These are phyloP conservation scores for Fusarium virguliforme DNA, from an alignment of 2,329 filamentous ascomycete species.

Conservation along the genomic window DNA sequence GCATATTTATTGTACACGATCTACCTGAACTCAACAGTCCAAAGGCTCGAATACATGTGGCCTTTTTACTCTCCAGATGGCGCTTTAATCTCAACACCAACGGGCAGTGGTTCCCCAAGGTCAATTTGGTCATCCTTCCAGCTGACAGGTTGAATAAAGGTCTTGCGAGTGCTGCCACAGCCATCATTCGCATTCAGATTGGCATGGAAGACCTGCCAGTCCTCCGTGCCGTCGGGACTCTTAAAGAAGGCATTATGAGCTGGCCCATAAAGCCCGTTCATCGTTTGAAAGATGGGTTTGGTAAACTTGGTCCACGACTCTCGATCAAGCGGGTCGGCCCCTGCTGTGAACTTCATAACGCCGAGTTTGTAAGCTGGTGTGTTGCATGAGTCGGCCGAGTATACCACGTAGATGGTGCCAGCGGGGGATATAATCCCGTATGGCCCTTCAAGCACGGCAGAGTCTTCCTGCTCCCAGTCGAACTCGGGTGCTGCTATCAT, in stretches of 20 bases:
- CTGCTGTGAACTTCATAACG: slow-evolving; percentile 2
- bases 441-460: slow-evolving; percentile 8
- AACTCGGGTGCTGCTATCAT: slow-evolving; percentile 10
- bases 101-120: slow-evolving; percentile 6
- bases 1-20: too few relatives aligned
- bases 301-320: slow-evolving; percentile 1
- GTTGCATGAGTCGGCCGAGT: slow-evolving; percentile 9
- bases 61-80: slow-evolving; percentile 4
- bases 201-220: slow-evolving; percentile 15
- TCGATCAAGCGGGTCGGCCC: background rate
- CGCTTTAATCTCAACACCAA: slow-evolving; percentile 4
- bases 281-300: slow-evolving; percentile 1
- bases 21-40: too few relatives aligned
- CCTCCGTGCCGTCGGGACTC: slow-evolving; percentile 11
- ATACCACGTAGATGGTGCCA: slow-evolving; percentile 4
- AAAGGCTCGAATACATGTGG: too few relatives aligned
- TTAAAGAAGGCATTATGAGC: slow-evolving; percentile 15
- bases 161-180: slow-evolving; percentile 7
- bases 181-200: slow-evolving; percentile 4
- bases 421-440: slow-evolving; percentile 9
- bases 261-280: slow-evolving; percentile 9
- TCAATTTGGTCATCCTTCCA: slow-evolving; percentile 10
- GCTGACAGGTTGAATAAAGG: background rate
- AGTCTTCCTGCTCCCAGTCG: slow-evolving; percentile 14
- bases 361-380: slow-evolving; percentile 12